Evolutionary conservation across 1,284 basidiomycete genomes (phyloP), one percentile per base, ranked within the genome.

Genomic region (Heliocybe sulcata): DNA sequence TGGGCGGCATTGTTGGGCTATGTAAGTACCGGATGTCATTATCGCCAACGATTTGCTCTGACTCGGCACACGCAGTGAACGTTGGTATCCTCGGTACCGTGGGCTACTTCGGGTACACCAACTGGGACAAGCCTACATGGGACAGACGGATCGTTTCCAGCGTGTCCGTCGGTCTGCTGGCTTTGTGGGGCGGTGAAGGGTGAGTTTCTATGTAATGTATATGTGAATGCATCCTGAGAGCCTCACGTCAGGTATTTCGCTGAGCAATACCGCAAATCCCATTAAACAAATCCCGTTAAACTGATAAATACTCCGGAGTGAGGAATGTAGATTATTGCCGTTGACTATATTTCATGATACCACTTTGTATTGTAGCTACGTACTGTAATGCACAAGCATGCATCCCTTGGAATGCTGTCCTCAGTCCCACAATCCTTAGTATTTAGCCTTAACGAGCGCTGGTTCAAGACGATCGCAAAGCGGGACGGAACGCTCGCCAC

Each of bases 101-200:
- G 27, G 85, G 86, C 1, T 93, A 86, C 68, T 72, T 82, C 57
- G 77, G 80, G 0, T 90, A 89, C 71, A 66, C 70, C 54, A 77
- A 91, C 69, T 92, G 90, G 88, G 70, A 83, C 51, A 69, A 71
- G 56, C 80, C 80, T 12, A 67, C 65, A 2, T 93, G 90, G 90
- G 88, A 93, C 68, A 73, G 80, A 58, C 77, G 83, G 19, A 68
- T 77, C 10, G 79, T 93, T 6, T 82, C 82, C 22, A 80, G 80
- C 8, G 72, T 88, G 26, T 75, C 81, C 9, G 78, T 83, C 51
- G 87, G 86, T 14, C 68, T 94, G 4, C 59, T 88, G 20, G 74
- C 80, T 1, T 71, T 92, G 22, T 85, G 82, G 71, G 77, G 80
- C 35, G 77, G 81, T 42, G 89, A 92, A 75, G 85, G 85, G 85